Percentiles rank a stretch among this genome's conserved stretches.
Conservation (phyloP, 116 monocot genomes). For the Zostera marina region DNA sequence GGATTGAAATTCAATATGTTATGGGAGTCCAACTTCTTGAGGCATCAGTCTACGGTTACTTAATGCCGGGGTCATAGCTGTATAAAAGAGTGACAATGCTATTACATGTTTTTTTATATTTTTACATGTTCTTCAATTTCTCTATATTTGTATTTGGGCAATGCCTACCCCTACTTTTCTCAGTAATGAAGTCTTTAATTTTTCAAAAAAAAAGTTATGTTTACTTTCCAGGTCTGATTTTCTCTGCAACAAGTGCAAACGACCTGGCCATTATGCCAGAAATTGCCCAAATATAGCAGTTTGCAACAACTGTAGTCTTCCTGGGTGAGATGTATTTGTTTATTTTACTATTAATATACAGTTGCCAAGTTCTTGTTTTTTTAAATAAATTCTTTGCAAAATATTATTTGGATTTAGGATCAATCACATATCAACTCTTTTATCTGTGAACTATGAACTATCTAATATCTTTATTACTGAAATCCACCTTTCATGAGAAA, state of each 20-base stretch:
- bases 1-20: no score
- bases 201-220: no score
- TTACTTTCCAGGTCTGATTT: constrained; percentile 31
- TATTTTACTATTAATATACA: background rate
- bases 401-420: background rate
- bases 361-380: background rate
- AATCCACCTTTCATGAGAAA: no score
- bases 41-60: no score
- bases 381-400: background rate
- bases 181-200: no score
- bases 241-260: constrained; percentile 84
- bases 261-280: constrained; percentile 84
- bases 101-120: no score
- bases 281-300: constrained; percentile 74
- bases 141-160: background rate
- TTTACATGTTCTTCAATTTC: background rate
- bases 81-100: no score
- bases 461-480: no score
- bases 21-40: no score
- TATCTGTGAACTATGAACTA: no score
- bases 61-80: no score
- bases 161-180: background rate
- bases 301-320: constrained; percentile 78
- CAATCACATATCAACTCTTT: no score
- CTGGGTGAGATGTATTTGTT: constrained; percentile 30